Evolutionary conservation across 2,329 filamentous ascomycete genomes (phyloP), one percentile per base, ranked within the genome.

Genomic region (Hymenotorrendiella dingleyae): DNA sequence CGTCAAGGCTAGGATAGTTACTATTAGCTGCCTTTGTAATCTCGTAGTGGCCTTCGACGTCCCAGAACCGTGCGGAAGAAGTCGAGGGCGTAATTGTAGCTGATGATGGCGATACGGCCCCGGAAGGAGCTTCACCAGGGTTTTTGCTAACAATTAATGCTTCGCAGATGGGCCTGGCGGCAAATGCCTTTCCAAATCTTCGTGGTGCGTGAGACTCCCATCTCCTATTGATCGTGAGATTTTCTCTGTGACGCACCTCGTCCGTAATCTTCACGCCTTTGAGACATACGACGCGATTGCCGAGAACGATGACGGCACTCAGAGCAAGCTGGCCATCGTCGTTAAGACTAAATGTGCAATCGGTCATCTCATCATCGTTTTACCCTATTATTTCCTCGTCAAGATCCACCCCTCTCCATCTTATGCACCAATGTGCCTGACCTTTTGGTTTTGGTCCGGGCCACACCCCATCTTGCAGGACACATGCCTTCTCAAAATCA

Each of bases 251-350:
- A 20, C 10, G 9, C 3, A 1, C 3, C 8, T 20, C 16, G 17
- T 20, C 17, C 19, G 19, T 20, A 11, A 33, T 16, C 34, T 36
- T 36, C 19, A 36, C 19, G 5, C 20, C 34, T 11, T 26, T 4
- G 56, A 54, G 16, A 58, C 37, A 20, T 50, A 51, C 26, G 49
- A 49, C 42, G 55, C 56, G 45, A 54, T 9, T 6, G n/a, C 10
- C 6, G 21, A 22, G 11, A 24, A 36, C 8, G 34, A 36, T 6
- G 3, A 24, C 5, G 12, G 12, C 8, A 12, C 8, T 7, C 7
- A 36, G 12, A 9, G 4, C 10, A 3, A 36, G 16, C 2, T 14
- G 20, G 6, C 34, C 34, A 16, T 36, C 22, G 16, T 36, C 19
- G 12, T 22, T 21, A 11, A 8, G n/a, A n/a, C 16, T 36, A 14